phyloP scores from a whole-genome alignment of 306 rosid genomes.

The Biancaea sappan region DNA sequence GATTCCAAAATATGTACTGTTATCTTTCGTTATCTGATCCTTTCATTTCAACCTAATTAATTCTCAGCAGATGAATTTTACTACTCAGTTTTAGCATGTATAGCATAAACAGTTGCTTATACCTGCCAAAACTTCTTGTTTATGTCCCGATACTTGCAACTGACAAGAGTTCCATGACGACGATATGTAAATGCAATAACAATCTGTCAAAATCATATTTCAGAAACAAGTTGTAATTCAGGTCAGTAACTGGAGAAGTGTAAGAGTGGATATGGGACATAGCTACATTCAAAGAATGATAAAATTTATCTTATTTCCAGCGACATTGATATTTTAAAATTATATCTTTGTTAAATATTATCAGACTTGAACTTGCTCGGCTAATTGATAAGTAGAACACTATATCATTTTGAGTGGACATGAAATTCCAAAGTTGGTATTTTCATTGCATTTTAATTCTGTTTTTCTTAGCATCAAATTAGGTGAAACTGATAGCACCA shows the following conservation, averaged over 20 bases:
- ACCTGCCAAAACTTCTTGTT: constrained; percentile 96
- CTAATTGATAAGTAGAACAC: background rate
- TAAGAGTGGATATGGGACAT: constrained; percentile 11
- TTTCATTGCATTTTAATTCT: background rate
- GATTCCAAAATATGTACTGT: background rate
- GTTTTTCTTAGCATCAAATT: constrained; percentile 4
- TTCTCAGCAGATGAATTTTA: constrained; percentile 15
- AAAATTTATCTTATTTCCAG: background rate
- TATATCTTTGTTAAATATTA: constrained; percentile 4
- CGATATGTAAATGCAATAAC: constrained; percentile 80
- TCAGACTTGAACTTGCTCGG: background rate
- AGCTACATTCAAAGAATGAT: constrained; percentile 21
- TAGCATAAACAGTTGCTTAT: constrained; percentile 27
- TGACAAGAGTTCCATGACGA: constrained; percentile 57
- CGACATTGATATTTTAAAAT: constrained; percentile 16
- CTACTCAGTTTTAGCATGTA: constrained; percentile 14
- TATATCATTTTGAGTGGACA: constrained; percentile 8
- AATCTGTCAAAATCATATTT: constrained; percentile 48
- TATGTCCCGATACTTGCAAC: constrained; percentile 94
- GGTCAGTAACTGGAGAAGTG: constrained; percentile 14
- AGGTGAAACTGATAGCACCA: constrained; percentile 17
- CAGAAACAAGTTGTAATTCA: constrained; percentile 37
- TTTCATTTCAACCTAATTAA: background rate
- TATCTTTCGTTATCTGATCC: background rate
- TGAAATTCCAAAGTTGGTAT: background rate